Evolutionary conservation across 192 early-diverging fungal genomes (phyloP), one percentile per base, ranked within the genome.

Genomic region (Diversispora epigaea): DNA sequence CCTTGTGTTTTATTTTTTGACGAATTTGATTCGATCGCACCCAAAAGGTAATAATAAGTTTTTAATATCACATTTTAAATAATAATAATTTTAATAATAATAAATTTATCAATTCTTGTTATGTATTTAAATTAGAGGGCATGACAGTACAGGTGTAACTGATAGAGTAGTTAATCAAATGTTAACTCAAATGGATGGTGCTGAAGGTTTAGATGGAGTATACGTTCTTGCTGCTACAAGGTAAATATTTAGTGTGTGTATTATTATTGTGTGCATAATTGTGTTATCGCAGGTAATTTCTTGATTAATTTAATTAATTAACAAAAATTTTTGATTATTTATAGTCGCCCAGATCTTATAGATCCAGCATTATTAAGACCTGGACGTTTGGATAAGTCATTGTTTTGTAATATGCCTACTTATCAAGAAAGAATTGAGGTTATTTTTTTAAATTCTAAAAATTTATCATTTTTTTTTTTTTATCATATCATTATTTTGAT

Each of bases 81-180:
- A 45, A 43, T 1, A 52, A 25, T 45, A 41, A 58, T n/a, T n/a
- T n/a, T n/a, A n/a, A n/a, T n/a, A n/a, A n/a, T n/a, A n/a, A n/a
- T n/a, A n/a, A n/a, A n/a, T n/a, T n/a, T n/a, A n/a, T n/a, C n/a
- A 58, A 22, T 19, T 32, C 41, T 21, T 45, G 6, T 61, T 49
- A 57, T 66, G 61, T 45, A 49, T 54, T 50, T 50, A 50, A 40
- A 47, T 58, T 63, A 90, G 96, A 79, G 97, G 97, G n/a, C 93
- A 95, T 54, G 97, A 99, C 76, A 98, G 96, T 78, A 96, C 96
- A 6, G 97, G 97, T 65, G 97, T 99, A 6, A 99, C 97, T 0
- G 97, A 99, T 79, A 88, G 97, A 49, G 96, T 99, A 0, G 97
- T 99, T 19, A 99, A 99, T 81, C 97, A 99, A 81, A 91, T 99